Evolutionary conservation across 2,329 filamentous ascomycete species (phyloP).

Genomic region (Hypoxylon sp.): DNA sequence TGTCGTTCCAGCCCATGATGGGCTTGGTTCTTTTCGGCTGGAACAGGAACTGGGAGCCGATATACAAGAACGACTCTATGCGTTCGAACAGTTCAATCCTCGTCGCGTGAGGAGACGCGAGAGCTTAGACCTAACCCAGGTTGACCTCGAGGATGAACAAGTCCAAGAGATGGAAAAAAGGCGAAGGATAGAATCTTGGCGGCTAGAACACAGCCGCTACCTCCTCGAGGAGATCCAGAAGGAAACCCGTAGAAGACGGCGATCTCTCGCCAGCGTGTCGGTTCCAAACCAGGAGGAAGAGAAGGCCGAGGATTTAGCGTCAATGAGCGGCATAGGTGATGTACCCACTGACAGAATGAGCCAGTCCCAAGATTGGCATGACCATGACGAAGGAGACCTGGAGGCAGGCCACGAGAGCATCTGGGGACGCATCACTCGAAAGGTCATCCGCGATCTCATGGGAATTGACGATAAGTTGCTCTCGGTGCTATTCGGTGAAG

Average conservation of each 20-base stretch:
- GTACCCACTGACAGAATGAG: slow-evolving; percentile 57
- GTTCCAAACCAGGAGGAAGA: slow-evolving; percentile 44
- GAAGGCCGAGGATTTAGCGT: slow-evolving; percentile 52
- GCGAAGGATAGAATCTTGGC: slow-evolving; percentile 90
- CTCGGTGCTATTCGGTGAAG: slow-evolving; percentile 88
- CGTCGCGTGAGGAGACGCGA: slow-evolving; percentile 70
- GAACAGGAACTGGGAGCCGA: slow-evolving; percentile 67
- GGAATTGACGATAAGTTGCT: slow-evolving; percentile 90
- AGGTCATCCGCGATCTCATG: slow-evolving; percentile 88
- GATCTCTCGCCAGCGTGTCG: slow-evolving; percentile 52
- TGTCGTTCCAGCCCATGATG: slow-evolving; percentile 92
- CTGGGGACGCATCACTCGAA: slow-evolving; percentile 84
- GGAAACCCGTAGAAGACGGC: slow-evolving; percentile 78
- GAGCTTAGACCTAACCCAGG: slow-evolving; percentile 64
- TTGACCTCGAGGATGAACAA: slow-evolving; percentile 66
- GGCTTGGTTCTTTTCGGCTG: slow-evolving; percentile 85
- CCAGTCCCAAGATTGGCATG: slow-evolving; percentile 63
- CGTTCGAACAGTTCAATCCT: slow-evolving; percentile 88
- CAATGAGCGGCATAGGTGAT: slow-evolving; percentile 49
- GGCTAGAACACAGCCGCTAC: slow-evolving; percentile 87
- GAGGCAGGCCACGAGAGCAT: slow-evolving; percentile 72
- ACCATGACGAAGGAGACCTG: slow-evolving; percentile 61
- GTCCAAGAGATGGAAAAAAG: slow-evolving; percentile 79
- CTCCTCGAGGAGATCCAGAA: slow-evolving; percentile 90
- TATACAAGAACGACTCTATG: slow-evolving; percentile 87